Base-by-base conservation (phyloP, 306 rosid genomes). In the Trichosanthes cucumerina region DNA sequence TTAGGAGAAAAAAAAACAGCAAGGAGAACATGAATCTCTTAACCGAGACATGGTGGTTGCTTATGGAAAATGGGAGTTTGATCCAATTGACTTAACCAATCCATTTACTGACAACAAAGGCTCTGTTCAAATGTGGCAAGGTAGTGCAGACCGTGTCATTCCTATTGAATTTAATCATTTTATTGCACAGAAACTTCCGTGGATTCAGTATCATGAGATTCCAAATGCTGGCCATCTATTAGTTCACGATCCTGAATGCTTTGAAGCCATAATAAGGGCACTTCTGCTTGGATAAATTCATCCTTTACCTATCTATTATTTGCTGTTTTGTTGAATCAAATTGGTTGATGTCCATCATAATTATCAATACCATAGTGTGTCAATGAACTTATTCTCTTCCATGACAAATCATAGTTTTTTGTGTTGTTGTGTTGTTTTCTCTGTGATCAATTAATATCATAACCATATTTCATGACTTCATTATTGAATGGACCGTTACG, bases 121-220 rank as follows among this genome's bases (percentile, higher is more conserved):
- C 33, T 28, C 33, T 0, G 89, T 93, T 18, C 93, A 91, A 38
- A 81, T 93, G 47, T 93, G 96, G 98, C 96, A 86, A 85, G 98
- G 92, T 0, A 73, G 56, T 15, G 84, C 82, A 65, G 98, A 93
- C 54, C 86, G 70, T 82, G 81, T 91, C 50, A 74, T 89, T 79
- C 90, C 96, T 4, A 72, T 74, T 12, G 77, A 50, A 7, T 0
- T 89, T 23, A 86, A 86, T 59, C 84, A 90, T 41, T 88, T 83
- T 78, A 77, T 93, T 44, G 79, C 88, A 21, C 52, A 86, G 46
- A 87, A 87, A 83, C 87, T 89, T 44, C 91, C 89, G 0, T 91
- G 98, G 98, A 87, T 93, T 86, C 86, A 4, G 24, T 91, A 91
- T 84, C 98, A 93, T 1, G 95, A 91, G 82, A 76, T 93, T 83